Evolutionary conservation across 2,329 filamentous ascomycete species (phyloP), one percentile per base, ranked within the genome.

Genomic region (Aspergillus sp.): DNA sequence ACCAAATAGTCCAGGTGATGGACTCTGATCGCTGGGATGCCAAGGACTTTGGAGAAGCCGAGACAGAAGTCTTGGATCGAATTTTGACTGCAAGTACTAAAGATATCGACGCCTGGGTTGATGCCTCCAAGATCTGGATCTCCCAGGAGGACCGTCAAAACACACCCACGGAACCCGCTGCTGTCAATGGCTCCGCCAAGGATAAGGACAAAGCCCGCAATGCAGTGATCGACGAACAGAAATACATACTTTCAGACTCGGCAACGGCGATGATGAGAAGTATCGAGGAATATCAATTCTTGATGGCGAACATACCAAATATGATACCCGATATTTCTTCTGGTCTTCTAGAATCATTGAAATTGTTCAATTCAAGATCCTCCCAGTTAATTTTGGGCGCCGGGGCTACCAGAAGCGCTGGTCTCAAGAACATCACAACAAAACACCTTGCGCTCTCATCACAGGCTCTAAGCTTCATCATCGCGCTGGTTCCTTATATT

Each of bases 381-480:
- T 96, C 90, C n/a, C 95, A 99, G 72, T 84, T 99, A 57, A 97
- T 99, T 63, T 86, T 99, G 6, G 95, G 95, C 1, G 95, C 95
- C 1, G 95, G 95, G 4, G 95, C 95, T 4, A 97, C 91, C 5
- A 83, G 86, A 37, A 92, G 90, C 23, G 95, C 93, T 1, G 93
- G 93, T 0, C 80, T 99, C 19, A 96, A 92, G 73, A 97, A 97
- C 69, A 99, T 99, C 72, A 96, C 91, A 0, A 96, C 95, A 0
- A 95, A 95, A 67, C 93, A 99, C 75, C 84, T 99, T 2, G 93
- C 95, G 0, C 85, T 98, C 17, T 93, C 95, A 2, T 93, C 90
- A 0, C 93, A 97, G 73, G 90, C 93, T 0, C 77, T 98, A 19
- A 89, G 89, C 45, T 97, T 99, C 72, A 86, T 96, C 46, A 90